phyloP scores from a whole-genome alignment of 1,284 basidiomycete species.

The Porodaedalea pini region DNA sequence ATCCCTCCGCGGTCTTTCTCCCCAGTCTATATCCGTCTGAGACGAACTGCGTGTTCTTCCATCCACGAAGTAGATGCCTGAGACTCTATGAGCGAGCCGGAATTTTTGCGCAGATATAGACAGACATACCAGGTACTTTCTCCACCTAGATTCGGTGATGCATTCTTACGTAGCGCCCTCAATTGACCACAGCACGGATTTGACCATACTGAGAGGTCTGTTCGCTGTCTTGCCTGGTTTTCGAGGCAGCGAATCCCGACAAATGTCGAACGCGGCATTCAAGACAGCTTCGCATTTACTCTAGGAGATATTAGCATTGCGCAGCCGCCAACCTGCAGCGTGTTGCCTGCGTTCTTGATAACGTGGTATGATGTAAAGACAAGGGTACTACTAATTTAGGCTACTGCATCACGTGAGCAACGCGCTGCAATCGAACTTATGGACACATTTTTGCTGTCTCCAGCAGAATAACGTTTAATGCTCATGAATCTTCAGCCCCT shows the following conservation, averaged over 20 bases:
- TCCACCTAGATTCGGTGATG: too few relatives aligned
- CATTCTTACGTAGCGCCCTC: neutral
- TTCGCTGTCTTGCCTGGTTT: neutral
- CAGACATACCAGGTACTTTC: neutral
- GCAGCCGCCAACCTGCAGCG: neutral
- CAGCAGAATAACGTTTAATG: too few relatives aligned
- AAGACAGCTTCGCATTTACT: neutral
- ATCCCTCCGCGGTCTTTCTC: neutral
- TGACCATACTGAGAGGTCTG: neutral
- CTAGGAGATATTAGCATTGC: neutral
- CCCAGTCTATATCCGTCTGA: neutral
- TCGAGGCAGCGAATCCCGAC: neutral
- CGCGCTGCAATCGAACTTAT: too few relatives aligned
- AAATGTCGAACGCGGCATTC: slow-evolving; percentile 8
- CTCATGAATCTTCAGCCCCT: too few relatives aligned
- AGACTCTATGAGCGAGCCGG: too few relatives aligned
- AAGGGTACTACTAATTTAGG: too few relatives aligned
- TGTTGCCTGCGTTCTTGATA: neutral
- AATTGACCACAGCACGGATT: neutral
- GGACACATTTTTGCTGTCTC: too few relatives aligned
- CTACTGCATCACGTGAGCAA: too few relatives aligned
- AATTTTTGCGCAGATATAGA: too few relatives aligned
- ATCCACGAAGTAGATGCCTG: neutral
- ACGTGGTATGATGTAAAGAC: neutral
- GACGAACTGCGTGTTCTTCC: neutral